phyloP scores from a whole-genome alignment of 83 land plant genomes.

The Picea abies region DNA sequence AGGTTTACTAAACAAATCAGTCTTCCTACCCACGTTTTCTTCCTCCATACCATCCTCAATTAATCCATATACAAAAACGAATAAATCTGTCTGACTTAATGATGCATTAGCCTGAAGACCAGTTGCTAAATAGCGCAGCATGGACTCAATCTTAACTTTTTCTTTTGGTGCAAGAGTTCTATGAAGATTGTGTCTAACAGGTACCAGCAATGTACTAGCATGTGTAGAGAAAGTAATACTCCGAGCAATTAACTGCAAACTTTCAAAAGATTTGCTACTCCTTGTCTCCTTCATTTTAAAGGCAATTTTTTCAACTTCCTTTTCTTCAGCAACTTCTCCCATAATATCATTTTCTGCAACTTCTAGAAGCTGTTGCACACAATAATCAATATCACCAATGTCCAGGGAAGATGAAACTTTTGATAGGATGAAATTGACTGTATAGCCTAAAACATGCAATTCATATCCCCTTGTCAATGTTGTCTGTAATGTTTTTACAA shows the following conservation, averaged over 20 bases:
- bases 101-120: slow-evolving; percentile 83
- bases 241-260: slow-evolving; percentile 71
- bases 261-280: slow-evolving; percentile 78
- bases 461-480: slow-evolving; percentile 91
- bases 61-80: slow-evolving; percentile 74
- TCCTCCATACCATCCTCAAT: slow-evolving; percentile 53
- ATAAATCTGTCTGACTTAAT: slow-evolving; percentile 50
- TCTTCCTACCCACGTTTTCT: slow-evolving; percentile 26
- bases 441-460: slow-evolving; percentile 90
- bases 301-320: slow-evolving; percentile 92
- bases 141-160: slow-evolving; percentile 56
- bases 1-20: neutral
- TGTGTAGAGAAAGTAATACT: slow-evolving; percentile 66
- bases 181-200: slow-evolving; percentile 46
- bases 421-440: slow-evolving; percentile 70
- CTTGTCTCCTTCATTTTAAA: slow-evolving; percentile 92
- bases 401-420: slow-evolving; percentile 36
- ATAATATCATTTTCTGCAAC: slow-evolving; percentile 79
- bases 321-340: slow-evolving; percentile 88
- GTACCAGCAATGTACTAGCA: slow-evolving; percentile 57
- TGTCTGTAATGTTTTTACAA: slow-evolving; percentile 55
- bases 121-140: slow-evolving; percentile 65
- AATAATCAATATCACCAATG: slow-evolving; percentile 76
- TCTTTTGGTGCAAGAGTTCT: slow-evolving; percentile 59
- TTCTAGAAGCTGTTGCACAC: slow-evolving; percentile 67